phyloP scores from a whole-genome alignment of 192 early-diverging fungal species.

The Podila verticillata region DNA sequence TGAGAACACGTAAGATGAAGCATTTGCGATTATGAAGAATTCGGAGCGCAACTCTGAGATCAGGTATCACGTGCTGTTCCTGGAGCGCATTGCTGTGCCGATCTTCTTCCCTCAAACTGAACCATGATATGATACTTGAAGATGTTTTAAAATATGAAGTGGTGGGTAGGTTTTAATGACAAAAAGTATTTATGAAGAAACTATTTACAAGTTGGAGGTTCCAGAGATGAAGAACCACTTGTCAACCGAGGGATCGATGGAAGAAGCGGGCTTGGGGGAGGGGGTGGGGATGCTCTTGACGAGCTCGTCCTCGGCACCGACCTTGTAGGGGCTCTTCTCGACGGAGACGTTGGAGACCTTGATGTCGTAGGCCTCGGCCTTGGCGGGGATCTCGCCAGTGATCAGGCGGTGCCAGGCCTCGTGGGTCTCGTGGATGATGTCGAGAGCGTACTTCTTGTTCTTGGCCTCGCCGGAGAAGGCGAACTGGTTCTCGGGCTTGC shows the following conservation, averaged over 20 bases:
- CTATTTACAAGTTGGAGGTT: slow-evolving; percentile 64
- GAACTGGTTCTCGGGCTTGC: slow-evolving; percentile 99
- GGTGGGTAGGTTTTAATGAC: not conserved
- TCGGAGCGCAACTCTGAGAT: not conserved
- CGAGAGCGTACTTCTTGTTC: slow-evolving; percentile 89
- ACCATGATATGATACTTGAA: not conserved
- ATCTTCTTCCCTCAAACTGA: too few relatives aligned
- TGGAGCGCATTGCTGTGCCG: not conserved
- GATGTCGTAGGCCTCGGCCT: slow-evolving; percentile 81
- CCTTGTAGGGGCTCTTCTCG: slow-evolving; percentile 78
- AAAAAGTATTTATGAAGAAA: slow-evolving; percentile 3
- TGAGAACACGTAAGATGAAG: slow-evolving; percentile 29
- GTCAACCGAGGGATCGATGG: slow-evolving; percentile 91
- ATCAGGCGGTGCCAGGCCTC: slow-evolving; percentile 94
- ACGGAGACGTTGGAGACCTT: slow-evolving; percentile 76
- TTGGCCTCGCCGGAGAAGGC: slow-evolving; percentile 93
- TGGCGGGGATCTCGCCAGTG: slow-evolving; percentile 65
- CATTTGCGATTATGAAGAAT: not conserved
- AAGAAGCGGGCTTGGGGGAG: slow-evolving; percentile 62
- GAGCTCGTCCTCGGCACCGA: slow-evolving; percentile 64
- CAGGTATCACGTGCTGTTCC: too few relatives aligned
- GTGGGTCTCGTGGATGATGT: slow-evolving; percentile 91
- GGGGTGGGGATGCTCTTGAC: slow-evolving; percentile 68
- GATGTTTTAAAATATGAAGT: not conserved
- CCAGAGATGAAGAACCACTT: slow-evolving; percentile 99